Percentiles rank a stretch among this genome's conserved stretches.
Conservation (phyloP, 164 flowering plant species). For the Nymphaea colorata region DNA sequence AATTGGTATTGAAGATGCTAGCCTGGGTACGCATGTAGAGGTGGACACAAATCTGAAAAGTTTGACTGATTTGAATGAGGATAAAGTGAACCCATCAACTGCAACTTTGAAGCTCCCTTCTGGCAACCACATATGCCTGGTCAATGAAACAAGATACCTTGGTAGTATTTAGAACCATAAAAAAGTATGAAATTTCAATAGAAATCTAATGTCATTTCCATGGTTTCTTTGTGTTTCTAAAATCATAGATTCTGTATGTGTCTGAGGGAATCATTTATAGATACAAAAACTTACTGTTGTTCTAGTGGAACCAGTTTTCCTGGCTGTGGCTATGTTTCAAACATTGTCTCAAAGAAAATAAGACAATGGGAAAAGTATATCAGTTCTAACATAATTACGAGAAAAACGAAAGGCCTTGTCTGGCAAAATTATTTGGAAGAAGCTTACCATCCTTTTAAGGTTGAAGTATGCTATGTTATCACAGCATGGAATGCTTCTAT, state of each 20-base stretch:
- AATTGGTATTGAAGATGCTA: too few relatives aligned
- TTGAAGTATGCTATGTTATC: constrained; percentile 45
- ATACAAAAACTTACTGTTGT: constrained; percentile 46
- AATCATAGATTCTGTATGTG: neutral
- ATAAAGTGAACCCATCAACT: too few relatives aligned
- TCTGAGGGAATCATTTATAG: neutral
- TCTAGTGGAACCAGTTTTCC: constrained; percentile 73
- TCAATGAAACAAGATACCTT: too few relatives aligned
- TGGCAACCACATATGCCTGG: too few relatives aligned
- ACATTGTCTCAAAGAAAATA: constrained; percentile 86
- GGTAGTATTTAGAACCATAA: too few relatives aligned
- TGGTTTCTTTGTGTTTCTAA: neutral
- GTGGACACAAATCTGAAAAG: too few relatives aligned
- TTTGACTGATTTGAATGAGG: too few relatives aligned
- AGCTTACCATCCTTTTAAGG: constrained; percentile 55
- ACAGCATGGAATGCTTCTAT: constrained; percentile 72
- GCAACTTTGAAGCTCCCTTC: too few relatives aligned
- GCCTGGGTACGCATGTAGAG: too few relatives aligned
- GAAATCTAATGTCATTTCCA: neutral
- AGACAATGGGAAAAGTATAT: constrained; percentile 13
- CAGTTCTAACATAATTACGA: neutral
- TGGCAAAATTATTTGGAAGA: neutral
- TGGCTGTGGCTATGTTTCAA: constrained; percentile 71
- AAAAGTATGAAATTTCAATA: too few relatives aligned
- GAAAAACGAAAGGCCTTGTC: too few relatives aligned